Percentiles rank a stretch among this genome's conserved stretches.
Evolutionary conservation across 768 basidiomycete genomes (phyloP).

Genomic region (Tulasnella sp.): DNA sequence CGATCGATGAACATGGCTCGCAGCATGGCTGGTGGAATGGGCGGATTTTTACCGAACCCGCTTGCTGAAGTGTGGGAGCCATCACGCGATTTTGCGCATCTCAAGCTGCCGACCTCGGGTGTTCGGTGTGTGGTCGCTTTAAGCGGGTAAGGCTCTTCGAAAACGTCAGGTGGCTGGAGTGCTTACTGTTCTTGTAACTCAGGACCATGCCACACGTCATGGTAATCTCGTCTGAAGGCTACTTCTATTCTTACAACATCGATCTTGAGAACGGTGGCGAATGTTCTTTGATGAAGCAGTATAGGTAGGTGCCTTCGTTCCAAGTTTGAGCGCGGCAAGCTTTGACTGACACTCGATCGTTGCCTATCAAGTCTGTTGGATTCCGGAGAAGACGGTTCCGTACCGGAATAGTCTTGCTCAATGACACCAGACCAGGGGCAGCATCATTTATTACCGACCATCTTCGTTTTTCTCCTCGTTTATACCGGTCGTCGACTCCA

Average conservation of each 20-base stretch:
- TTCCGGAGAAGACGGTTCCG: constrained; percentile 13
- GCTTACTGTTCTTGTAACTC: background rate
- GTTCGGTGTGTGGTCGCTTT: constrained; percentile 81
- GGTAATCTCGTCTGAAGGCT: constrained; percentile 92
- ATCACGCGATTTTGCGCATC: constrained; percentile 82
- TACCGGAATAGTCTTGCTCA: background rate
- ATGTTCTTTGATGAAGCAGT: constrained; percentile 90
- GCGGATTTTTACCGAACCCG: constrained; percentile 76
- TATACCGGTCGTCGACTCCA: background rate
- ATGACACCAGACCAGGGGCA: background rate
- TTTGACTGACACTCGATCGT: background rate
- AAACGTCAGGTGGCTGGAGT: background rate
- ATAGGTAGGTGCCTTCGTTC: constrained; percentile 33
- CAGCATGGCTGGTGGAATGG: constrained; percentile 61
- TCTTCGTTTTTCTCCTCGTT: background rate
- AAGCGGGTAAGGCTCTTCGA: constrained; percentile 50
- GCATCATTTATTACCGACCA: background rate
- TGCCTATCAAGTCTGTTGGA: constrained; percentile 15
- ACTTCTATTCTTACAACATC: constrained; percentile 92
- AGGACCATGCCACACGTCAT: constrained; percentile 94
- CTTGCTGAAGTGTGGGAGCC: constrained; percentile 98
- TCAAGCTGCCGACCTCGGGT: constrained; percentile 68
- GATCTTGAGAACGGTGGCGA: constrained; percentile 95
- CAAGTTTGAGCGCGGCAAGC: background rate
- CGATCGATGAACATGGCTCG: no score